A percentile compares a stretch with the other conserved stretches of the same genome.
phyloP scores from a whole-genome alignment of 2,329 filamentous ascomycete genomes.

The Aspergillus niger region DNA sequence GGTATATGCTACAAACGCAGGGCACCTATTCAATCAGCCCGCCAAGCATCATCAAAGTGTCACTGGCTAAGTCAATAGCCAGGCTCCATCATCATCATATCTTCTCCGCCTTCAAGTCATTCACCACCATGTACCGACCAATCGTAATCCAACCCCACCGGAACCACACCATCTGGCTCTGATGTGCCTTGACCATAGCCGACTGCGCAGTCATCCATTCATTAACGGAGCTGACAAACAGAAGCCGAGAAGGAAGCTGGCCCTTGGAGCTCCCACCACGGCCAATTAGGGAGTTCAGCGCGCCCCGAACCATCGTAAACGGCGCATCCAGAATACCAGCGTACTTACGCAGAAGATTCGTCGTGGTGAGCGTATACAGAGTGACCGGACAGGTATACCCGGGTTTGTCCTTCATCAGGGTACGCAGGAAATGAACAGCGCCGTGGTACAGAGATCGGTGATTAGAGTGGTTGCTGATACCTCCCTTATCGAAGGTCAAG shows the following conservation, averaged over 20 bases:
- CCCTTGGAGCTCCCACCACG: constrained; percentile 41
- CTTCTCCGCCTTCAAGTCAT: constrained; percentile 72
- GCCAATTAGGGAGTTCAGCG: constrained; percentile 39
- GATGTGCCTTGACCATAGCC: constrained; percentile 87
- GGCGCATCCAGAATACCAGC: constrained; percentile 72
- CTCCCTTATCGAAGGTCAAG: constrained; percentile 82
- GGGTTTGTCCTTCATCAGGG: constrained; percentile 63
- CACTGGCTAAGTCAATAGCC: background rate
- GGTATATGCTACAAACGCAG: background rate
- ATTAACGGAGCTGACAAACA: constrained; percentile 70
- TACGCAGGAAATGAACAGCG: constrained; percentile 69
- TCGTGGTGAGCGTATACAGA: constrained; percentile 79
- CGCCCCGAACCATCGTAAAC: constrained; percentile 65
- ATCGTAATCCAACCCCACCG: constrained; percentile 91
- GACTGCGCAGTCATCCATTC: constrained; percentile 69
- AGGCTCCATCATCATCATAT: constrained; percentile 19
- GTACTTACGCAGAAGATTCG: constrained; percentile 79
- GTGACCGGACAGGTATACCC: constrained; percentile 74
- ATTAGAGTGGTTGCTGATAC: constrained; percentile 88
- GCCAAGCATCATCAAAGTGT: no score
- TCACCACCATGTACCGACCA: constrained; percentile 93
- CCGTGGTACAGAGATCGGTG: constrained; percentile 88
- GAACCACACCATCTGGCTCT: constrained; percentile 99
- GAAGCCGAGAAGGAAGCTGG: constrained; percentile 60
- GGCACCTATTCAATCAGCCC: background rate